phyloP scores from a whole-genome alignment of 192 early-diverging fungal species.

The Diversispora epigaea region DNA sequence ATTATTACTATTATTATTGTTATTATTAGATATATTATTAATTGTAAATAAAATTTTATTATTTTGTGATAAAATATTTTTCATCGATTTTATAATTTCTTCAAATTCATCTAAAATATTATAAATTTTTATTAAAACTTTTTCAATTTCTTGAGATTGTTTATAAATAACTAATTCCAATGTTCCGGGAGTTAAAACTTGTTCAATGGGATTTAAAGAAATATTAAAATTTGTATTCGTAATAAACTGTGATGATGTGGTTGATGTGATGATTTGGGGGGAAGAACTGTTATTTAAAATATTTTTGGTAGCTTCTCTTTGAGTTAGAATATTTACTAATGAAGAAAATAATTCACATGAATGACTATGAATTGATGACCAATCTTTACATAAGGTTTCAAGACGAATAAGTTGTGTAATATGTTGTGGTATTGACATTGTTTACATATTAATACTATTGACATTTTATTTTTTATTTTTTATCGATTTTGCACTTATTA shows the following conservation, averaged over 20 bases:
- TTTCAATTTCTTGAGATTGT: conserved; percentile 25
- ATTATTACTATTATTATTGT: no score
- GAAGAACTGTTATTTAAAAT: not conserved
- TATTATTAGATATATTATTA: no score
- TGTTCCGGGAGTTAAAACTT: not conserved
- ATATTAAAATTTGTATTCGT: not conserved
- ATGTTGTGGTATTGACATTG: conserved; percentile 18
- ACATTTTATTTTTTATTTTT: no score
- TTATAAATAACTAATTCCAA: conserved; percentile 17
- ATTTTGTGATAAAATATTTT: not conserved
- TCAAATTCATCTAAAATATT: conserved; percentile 15
- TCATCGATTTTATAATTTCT: conserved; percentile 20
- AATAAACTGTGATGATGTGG: not conserved
- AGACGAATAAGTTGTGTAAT: conserved; percentile 13
- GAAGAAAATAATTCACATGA: conserved; percentile 13
- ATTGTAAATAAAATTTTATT: not conserved
- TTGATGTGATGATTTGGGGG: not conserved
- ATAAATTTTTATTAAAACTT: conserved; percentile 7
- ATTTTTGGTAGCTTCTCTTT: conserved; percentile 9
- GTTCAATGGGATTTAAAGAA: not conserved
- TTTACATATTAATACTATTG: no score
- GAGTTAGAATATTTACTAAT: conserved; percentile 19
- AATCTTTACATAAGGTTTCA: conserved; percentile 11
- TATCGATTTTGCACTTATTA: no score
- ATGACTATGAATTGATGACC: conserved; percentile 14